Base-by-base conservation (phyloP, 306 rosid species). In the Lagenaria siceraria region DNA sequence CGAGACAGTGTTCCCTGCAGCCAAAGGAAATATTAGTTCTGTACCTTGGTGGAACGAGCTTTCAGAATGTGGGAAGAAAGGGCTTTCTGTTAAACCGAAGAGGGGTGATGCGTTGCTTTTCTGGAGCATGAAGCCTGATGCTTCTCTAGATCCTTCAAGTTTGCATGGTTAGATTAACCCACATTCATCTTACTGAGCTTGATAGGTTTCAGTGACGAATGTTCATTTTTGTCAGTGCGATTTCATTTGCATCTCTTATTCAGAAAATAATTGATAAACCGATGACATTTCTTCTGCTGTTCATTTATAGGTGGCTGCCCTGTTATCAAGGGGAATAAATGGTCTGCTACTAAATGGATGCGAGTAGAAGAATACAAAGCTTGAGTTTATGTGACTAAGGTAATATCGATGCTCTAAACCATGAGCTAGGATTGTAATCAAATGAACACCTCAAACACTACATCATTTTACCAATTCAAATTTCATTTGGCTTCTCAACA, bases 71-170 rank as follows among this genome's bases (percentile, higher is more conserved):
- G 99, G 94, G 22, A 89, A 92, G 80, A 82, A 84, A 51, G 99
- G 99, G 40, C 97, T 92, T 80, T 96, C 98, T 14, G 79, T 96
- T 76, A 96, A 96, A 84, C 99, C 99, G 18, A 96, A 86, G 90
- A 89, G 82, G 87, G 99, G 99, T 0, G 97, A 96, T 82, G 99
- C 99, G 42, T 77, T 96, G 74, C 97, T 96, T 85, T 96, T 96
- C 88, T 92, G 99, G 98, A 96, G 98, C 92, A 96, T 96, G 98
- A 96, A 85, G 85, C 98, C 98, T 21, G 99, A 96, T 79, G 96
- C 94, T 53, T 66, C 89, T 68, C 79, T 90, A 78, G 99, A 96
- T 84, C 87, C 99, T 64, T 88, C 98, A 75, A 96, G 98, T 85
- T 85, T 96, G 88, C 99, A 96, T 81, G 99, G 99, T 96, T 82